A percentile compares a stretch with the other conserved stretches of the same genome.
These are phyloP conservation scores for Bathelium albidoporum DNA, from an alignment of 495 filamentous ascomycete species.

Conservation along the genomic window DNA sequence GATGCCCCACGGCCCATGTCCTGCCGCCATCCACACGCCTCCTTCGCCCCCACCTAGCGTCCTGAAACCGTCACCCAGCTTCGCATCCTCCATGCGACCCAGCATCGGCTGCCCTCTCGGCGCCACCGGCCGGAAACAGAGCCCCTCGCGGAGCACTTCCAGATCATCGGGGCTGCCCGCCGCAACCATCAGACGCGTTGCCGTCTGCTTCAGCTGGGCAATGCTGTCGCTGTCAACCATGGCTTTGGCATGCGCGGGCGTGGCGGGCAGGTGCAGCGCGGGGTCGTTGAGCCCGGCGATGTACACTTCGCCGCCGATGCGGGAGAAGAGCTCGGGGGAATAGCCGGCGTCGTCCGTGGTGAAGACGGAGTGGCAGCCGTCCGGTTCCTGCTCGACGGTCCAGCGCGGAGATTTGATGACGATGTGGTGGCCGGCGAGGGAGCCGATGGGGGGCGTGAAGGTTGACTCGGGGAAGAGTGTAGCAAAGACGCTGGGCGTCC, in stretches of 20 bases:
- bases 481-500: conserved; percentile 53
- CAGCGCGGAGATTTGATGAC: conserved; percentile 53
- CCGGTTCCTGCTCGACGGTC: conserved; percentile 29
- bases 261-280: conserved; percentile 45
- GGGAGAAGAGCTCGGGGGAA: conserved; percentile 64
- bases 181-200: conserved; percentile 45
- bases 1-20: conserved; percentile 46
- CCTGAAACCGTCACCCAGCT: conserved; percentile 42
- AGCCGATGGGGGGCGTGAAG: conserved; percentile 42
- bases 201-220: conserved; percentile 42
- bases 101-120: conserved; percentile 52
- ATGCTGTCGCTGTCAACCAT: conserved; percentile 37
- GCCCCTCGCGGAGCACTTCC: conserved; percentile 50
- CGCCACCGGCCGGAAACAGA: conserved; percentile 67
- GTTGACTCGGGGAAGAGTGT: conserved; percentile 51
- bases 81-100: conserved; percentile 40
- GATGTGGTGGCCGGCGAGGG: conserved; percentile 63
- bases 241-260: conserved; percentile 37
- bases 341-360: conserved; percentile 47
- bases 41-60: conserved; percentile 36
- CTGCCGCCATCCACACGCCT: conserved; percentile 60
- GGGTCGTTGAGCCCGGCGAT: conserved; percentile 61
- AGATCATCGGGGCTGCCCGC: conserved; percentile 40
- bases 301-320: conserved; percentile 57
- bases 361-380: conserved; percentile 59